phyloP scores from a whole-genome alignment of 2,329 filamentous ascomycete species.

The Neospermospora avenae region DNA sequence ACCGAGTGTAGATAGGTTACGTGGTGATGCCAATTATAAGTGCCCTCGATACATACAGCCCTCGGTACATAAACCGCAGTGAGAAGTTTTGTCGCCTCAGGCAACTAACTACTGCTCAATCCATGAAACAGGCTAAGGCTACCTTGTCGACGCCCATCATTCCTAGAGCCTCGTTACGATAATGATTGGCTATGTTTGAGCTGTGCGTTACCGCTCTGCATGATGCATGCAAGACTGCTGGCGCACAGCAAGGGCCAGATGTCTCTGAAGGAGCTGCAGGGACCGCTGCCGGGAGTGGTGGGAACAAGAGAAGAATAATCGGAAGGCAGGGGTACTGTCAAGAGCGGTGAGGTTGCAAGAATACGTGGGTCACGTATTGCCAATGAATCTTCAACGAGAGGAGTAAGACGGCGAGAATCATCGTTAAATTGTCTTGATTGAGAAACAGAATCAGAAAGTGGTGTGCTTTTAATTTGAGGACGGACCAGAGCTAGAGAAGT shows the following conservation, averaged over 20 bases:
- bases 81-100: slow-evolving; percentile 9
- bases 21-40: neutral
- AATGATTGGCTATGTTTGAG: slow-evolving; percentile 31
- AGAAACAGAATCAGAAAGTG: slow-evolving; percentile 8
- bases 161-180: slow-evolving; percentile 15
- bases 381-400: slow-evolving; percentile 28
- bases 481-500: slow-evolving; percentile 14
- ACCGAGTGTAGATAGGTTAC: neutral
- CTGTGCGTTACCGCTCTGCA: slow-evolving; percentile 34
- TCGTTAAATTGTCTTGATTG: slow-evolving; percentile 17
- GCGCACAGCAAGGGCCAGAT: slow-evolving; percentile 30
- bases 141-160: slow-evolving; percentile 22
- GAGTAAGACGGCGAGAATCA: slow-evolving; percentile 28
- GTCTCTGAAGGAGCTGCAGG: slow-evolving; percentile 33
- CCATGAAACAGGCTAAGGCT: slow-evolving; percentile 33
- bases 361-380: slow-evolving; percentile 36
- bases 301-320: slow-evolving; percentile 13
- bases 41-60: neutral
- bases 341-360: slow-evolving; percentile 30
- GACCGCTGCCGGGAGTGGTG: slow-evolving; percentile 33
- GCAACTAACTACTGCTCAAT: slow-evolving; percentile 13
- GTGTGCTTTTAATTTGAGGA: slow-evolving; percentile 6
- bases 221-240: slow-evolving; percentile 34
- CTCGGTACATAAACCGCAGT: neutral
- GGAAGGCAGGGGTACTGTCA: slow-evolving; percentile 15